Evolutionary conservation across 1,284 basidiomycete species (phyloP).

Genomic region (Hemileia vastatrix): DNA sequence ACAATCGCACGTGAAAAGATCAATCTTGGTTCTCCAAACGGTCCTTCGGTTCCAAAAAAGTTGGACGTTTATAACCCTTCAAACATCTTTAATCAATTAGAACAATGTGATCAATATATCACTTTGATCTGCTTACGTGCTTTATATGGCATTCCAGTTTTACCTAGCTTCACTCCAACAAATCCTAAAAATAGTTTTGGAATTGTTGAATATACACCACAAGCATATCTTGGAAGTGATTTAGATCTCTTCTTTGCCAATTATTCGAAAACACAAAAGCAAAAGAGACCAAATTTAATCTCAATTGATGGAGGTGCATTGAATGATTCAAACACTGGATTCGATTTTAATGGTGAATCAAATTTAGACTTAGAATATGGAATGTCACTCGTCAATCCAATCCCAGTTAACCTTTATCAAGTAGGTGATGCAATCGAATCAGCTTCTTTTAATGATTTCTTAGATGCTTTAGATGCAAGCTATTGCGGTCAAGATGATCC

Average conservation of each 20-base stretch:
- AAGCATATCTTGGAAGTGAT: conserved; percentile 49
- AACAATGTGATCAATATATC: conserved; percentile 49
- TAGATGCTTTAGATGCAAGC: conserved; percentile 50
- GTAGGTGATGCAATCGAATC: conserved; percentile 48
- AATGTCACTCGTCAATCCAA: conserved; percentile 48
- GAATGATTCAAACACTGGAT: conserved; percentile 44
- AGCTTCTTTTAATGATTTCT: conserved; percentile 30
- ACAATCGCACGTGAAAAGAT: no score
- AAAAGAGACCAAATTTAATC: conserved; percentile 47
- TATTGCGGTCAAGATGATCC: conserved; percentile 59
- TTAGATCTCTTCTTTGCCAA: conserved; percentile 50
- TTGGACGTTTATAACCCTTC: neutral
- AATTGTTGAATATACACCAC: conserved; percentile 53
- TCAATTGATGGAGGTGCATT: conserved; percentile 50
- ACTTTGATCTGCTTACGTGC: conserved; percentile 50
- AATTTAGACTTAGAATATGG: conserved; percentile 53
- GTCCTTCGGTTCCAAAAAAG: no score
- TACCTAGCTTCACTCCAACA: conserved; percentile 45
- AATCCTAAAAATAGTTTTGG: conserved; percentile 52
- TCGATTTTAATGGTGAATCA: conserved; percentile 50
- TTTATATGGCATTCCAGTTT: conserved; percentile 45
- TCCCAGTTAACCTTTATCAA: conserved; percentile 50
- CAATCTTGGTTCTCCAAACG: no score
- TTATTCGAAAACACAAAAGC: conserved; percentile 41
- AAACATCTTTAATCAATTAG: conserved; percentile 35